Evolutionary conservation across 2,329 filamentous ascomycete species (phyloP).

Genomic region (Epichloe baconii): DNA sequence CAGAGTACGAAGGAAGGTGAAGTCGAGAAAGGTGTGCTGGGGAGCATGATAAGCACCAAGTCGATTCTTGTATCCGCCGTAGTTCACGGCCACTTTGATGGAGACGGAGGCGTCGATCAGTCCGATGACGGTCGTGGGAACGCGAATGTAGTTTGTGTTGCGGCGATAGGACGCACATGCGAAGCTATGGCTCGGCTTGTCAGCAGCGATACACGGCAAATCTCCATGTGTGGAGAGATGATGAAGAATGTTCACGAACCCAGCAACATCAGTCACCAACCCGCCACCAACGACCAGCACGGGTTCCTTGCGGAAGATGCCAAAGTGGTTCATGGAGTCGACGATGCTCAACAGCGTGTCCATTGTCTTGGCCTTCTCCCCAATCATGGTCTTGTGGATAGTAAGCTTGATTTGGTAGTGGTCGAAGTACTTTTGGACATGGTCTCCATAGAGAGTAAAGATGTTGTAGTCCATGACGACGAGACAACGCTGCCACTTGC

Average conservation of each 20-base stretch:
- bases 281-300: slow-evolving; percentile 55
- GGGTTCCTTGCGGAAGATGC: slow-evolving; percentile 55
- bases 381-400: slow-evolving; percentile 61
- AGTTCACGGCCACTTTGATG: slow-evolving; percentile 70
- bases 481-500: slow-evolving; percentile 50
- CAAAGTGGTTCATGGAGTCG: slow-evolving; percentile 63
- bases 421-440: slow-evolving; percentile 55
- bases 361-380: slow-evolving; percentile 63
- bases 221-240: too few relatives aligned
- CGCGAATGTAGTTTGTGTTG: slow-evolving; percentile 61
- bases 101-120: slow-evolving; percentile 63
- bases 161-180: slow-evolving; percentile 60
- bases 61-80: slow-evolving; percentile 63
- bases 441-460: slow-evolving; percentile 50
- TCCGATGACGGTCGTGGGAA: slow-evolving; percentile 63
- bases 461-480: slow-evolving; percentile 62
- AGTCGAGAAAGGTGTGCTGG: slow-evolving; percentile 60
- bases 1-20: slow-evolving; percentile 55
- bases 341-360: slow-evolving; percentile 56
- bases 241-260: slow-evolving; percentile 24
- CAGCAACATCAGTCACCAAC: slow-evolving; percentile 60
- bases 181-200: slow-evolving; percentile 31
- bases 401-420: slow-evolving; percentile 48
- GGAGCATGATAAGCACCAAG: slow-evolving; percentile 63
- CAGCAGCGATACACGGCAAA: background rate